Evolutionary conservation across 2,329 filamentous ascomycete genomes (phyloP), one percentile per base, ranked within the genome.

Genomic region (Microdochium nivale): DNA sequence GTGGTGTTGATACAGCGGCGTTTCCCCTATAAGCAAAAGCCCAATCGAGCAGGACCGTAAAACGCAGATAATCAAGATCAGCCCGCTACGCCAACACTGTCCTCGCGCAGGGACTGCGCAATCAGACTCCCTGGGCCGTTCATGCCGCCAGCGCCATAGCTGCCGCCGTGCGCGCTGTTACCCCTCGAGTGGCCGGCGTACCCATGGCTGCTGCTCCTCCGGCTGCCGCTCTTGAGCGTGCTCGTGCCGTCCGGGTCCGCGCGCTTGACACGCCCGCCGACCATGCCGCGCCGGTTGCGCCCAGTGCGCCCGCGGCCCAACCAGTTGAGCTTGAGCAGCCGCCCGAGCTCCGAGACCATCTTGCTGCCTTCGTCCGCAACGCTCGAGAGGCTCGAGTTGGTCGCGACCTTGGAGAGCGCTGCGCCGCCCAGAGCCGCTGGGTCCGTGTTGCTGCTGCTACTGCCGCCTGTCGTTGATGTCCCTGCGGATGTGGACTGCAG

Each of bases 311-410:
- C 92, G 47, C 94, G 77, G 0, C 92, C 92, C 1, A 99, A 78
- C 94, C 94, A 99, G 67, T 99, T 99, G 61, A 96, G 83, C 70
- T 97, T 99, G 55, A 99, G 74, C 60, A 94, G 84, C 63, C 89
- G 86, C 52, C 87, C 90, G 55, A 99, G 73, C 62, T 91, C 81
- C 55, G 92, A 87, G 62, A 97, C 87, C 68, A 86, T 89, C 52
- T 78, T 79, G 64, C 92, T 88, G 1, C 81, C 78, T 35, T 86
- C 83, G 56, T 95, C 89, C 10, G 77, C n/a, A n/a, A n/a, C 82
- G 25, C 53, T 50, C n/a, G 30, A 33, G 16, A 48, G 55, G 3
- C 48, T 47, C 30, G 33, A 30, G 16, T 16, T 46, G 32, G 44
- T 19, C 23, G 35, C 30, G 43, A 40, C 30, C 25, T 30, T 44